Base-by-base conservation (phyloP, 768 basidiomycete genomes). In the Pulveroboletus ravenelii region DNA sequence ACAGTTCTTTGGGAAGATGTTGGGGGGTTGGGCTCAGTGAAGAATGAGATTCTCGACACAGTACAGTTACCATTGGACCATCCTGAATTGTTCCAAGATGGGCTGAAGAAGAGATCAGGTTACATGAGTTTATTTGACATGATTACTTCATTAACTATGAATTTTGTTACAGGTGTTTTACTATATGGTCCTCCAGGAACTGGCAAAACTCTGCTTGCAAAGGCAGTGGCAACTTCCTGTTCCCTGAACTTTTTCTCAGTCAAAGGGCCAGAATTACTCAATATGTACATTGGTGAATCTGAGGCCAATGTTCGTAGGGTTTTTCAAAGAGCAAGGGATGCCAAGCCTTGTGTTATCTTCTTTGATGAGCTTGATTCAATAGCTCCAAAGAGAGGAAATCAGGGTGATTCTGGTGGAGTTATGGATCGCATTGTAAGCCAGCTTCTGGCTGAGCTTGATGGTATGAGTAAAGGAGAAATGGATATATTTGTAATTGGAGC, bases 391-490 rank as follows among this genome's bases (percentile, higher is more conserved):
- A 78, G 94, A 56, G 94, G 94, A 15, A 90, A 91, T 59, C 91
- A 93, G 60, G 94, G 94, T 0, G 94, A 97, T 65, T 94, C 93
- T 31, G 94, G 93, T 20, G 94, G 94, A 10, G 94, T 97, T 14
- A 97, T 97, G 93, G 94, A 97, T 68, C 81, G 94, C 15, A 96
- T 97, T 61, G 94, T 97, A 50, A 93, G 90, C 60, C 94, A 96
- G 70, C 74, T 96, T 30, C 72, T 97, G 34, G 92, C 94, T 8
- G 94, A 97, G 69, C 75, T 97, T 37, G 94, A 97, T 71, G 93
- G 93, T 3, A 90, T 95, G 81, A 76, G 84, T 9, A 69, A 72
- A 23, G 83, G 84, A 3, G 78, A 78, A 0, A 73, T 78, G 15
- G 84, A 89, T 59, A 87, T 96, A 0, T 96, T 94, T 66, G 93